These are phyloP conservation scores for Coccomyxa subellipsoidea DNA, from an alignment of 163 green algal genomes.

Conservation along the genomic window DNA sequence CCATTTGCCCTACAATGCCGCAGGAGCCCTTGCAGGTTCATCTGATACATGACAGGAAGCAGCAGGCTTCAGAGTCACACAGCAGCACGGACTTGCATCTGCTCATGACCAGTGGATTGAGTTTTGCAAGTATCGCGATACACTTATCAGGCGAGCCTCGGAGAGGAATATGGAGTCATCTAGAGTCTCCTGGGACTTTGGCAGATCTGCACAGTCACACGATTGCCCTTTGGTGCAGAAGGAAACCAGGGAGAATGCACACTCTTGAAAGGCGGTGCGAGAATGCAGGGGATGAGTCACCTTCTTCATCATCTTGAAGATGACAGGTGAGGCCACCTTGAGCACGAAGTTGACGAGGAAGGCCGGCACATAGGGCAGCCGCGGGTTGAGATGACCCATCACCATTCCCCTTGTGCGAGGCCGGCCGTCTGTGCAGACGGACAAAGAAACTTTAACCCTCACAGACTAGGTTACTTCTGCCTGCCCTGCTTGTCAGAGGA, in stretches of 20 bases:
- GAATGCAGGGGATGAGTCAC: conserved; percentile 5
- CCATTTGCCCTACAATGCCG: too few relatives aligned
- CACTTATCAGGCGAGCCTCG: too few relatives aligned
- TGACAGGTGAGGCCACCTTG: conserved; percentile 25
- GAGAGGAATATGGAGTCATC: too few relatives aligned
- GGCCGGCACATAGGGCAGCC: conserved; percentile 18
- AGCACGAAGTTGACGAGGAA: conserved; percentile 23
- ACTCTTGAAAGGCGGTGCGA: background rate
- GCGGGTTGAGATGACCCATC: conserved; percentile 18
- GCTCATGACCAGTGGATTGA: too few relatives aligned
- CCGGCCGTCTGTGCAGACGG: conserved; percentile 23
- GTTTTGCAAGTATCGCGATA: too few relatives aligned
- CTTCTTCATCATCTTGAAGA: conserved; percentile 15
- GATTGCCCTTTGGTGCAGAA: background rate
- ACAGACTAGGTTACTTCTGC: too few relatives aligned
- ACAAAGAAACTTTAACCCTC: too few relatives aligned
- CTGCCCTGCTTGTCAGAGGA: too few relatives aligned
- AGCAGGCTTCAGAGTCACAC: too few relatives aligned
- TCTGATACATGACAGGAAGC: too few relatives aligned
- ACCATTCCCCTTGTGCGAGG: background rate
- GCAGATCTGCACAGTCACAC: background rate
- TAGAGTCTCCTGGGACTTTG: background rate
- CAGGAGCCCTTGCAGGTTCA: too few relatives aligned
- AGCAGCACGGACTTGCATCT: too few relatives aligned
- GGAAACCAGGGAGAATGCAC: background rate